A percentile compares a stretch with the other conserved stretches of the same genome.
These are phyloP conservation scores for Colletotrichum truncatum DNA, from an alignment of 2,329 filamentous ascomycete species.

Conservation along the genomic window DNA sequence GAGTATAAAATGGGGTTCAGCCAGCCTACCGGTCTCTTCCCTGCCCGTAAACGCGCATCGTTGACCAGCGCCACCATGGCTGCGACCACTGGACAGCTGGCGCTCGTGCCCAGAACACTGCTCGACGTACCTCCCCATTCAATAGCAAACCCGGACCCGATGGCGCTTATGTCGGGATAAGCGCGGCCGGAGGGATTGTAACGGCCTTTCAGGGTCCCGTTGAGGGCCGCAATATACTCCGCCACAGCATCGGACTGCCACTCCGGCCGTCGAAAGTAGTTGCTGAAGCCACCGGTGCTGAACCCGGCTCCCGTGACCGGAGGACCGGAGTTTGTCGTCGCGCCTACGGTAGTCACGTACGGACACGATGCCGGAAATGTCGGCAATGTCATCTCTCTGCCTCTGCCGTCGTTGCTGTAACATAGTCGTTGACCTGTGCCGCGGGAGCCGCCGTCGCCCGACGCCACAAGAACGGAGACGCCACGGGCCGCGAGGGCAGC, in stretches of 20 bases:
- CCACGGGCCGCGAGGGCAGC: conserved; percentile 63
- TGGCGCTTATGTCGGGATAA: conserved; percentile 60
- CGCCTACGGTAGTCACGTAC: conserved; percentile 74
- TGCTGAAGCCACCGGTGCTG: conserved; percentile 62
- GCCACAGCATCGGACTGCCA: conserved; percentile 55
- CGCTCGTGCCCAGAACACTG: conserved; percentile 55
- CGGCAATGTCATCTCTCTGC: conserved; percentile 64
- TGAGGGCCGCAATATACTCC: conserved; percentile 50
- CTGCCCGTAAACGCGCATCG: conserved; percentile 57
- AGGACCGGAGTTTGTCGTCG: conserved; percentile 51
- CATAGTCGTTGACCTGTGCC: conserved; percentile 60
- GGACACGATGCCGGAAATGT: conserved; percentile 75
- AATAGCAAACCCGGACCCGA: conserved; percentile 66
- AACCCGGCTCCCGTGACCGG: conserved; percentile 53
- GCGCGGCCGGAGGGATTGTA: conserved; percentile 57
- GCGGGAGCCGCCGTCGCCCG: conserved; percentile 60
- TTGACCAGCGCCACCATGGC: conserved; percentile 64
- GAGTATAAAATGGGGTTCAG: conserved; percentile 61
- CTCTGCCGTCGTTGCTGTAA: conserved; percentile 65
- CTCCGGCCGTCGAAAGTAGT: conserved; percentile 53
- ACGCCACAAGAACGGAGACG: conserved; percentile 58
- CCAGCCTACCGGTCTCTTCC: conserved; percentile 61
- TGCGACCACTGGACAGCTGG: conserved; percentile 63
- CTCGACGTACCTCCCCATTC: conserved; percentile 38
- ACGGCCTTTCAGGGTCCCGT: conserved; percentile 50